A percentile compares a stretch with the other conserved stretches of the same genome.
phyloP scores from a whole-genome alignment of 257 asterid genomes.

The Petunia axillaris region DNA sequence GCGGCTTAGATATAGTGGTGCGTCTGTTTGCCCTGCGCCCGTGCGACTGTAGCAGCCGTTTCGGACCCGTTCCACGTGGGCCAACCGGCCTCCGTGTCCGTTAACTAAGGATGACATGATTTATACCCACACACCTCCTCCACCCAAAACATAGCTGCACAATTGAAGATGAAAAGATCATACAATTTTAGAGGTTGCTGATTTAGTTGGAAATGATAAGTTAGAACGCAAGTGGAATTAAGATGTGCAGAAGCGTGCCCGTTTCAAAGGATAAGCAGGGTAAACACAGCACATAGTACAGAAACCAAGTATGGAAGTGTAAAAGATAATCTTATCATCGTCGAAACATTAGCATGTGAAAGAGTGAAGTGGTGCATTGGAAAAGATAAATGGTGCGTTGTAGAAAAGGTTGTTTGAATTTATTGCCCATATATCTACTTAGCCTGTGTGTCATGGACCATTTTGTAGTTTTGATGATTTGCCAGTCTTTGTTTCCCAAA shows the following conservation, averaged over 20 bases:
- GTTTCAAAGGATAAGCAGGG: not conserved
- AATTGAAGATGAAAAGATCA: too few relatives aligned
- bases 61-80: too few relatives aligned
- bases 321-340: not conserved
- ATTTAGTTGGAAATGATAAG: not conserved
- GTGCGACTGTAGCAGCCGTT: too few relatives aligned
- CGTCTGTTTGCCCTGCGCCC: too few relatives aligned
- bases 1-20: too few relatives aligned
- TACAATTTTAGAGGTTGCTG: too few relatives aligned
- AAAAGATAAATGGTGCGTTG: not conserved
- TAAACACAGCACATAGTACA: not conserved
- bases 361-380: not conserved
- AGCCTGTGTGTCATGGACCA: not conserved
- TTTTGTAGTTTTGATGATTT: not conserved
- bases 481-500: slow-evolving; percentile 17
- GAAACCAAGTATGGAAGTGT: not conserved
- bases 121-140: too few relatives aligned
- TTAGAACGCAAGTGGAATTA: not conserved
- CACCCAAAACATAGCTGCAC: too few relatives aligned
- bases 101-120: too few relatives aligned
- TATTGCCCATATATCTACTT: not conserved
- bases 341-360: not conserved
- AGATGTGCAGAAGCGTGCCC: not conserved
- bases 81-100: too few relatives aligned
- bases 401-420: slow-evolving; percentile 7